Conservation (phyloP, 768 basidiomycete genomes). For the Russula abietina region DNA sequence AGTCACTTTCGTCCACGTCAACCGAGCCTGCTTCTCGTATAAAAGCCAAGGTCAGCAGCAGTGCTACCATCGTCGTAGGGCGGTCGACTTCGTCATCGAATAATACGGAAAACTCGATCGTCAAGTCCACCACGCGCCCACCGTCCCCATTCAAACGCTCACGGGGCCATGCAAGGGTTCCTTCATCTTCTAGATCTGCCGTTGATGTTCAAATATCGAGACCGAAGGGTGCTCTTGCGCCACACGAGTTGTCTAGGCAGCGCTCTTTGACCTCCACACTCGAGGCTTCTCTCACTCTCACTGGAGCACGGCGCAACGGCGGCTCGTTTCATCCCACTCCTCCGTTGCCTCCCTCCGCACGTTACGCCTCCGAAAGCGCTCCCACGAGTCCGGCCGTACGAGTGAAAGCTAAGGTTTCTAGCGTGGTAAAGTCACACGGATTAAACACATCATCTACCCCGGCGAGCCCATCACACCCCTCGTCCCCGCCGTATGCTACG, state of each 20-base stretch:
- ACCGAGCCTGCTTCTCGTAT: constrained; percentile 33
- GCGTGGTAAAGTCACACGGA: constrained; percentile 36
- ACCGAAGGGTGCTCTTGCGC: constrained; percentile 25
- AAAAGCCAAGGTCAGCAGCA: constrained; percentile 58
- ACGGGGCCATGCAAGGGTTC: constrained; percentile 5
- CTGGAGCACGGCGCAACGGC: constrained; percentile 27
- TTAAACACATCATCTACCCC: constrained; percentile 14
- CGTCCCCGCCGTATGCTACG: constrained; percentile 21
- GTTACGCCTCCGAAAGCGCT: constrained; percentile 23
- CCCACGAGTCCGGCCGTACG: constrained; percentile 26
- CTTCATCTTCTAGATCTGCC: constrained; percentile 20
- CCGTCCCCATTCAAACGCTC: constrained; percentile 21
- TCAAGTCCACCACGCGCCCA: constrained; percentile 26
- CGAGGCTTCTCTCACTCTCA: constrained; percentile 20
- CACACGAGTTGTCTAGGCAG: constrained; percentile 27
- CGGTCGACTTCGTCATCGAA: constrained; percentile 27
- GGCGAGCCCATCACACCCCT: constrained; percentile 1
- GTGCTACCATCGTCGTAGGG: constrained; percentile 33
- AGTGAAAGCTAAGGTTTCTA: constrained; percentile 60
- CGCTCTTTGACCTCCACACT: constrained; percentile 30
- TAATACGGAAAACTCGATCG: constrained; percentile 26
- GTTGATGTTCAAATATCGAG: constrained; percentile 26
- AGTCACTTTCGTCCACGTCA: constrained; percentile 25
- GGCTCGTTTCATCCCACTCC: constrained; percentile 27
- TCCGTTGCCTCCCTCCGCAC: constrained; percentile 24